phyloP scores from a whole-genome alignment of 2,329 filamentous ascomycete species.

The Beauveria sp. region DNA sequence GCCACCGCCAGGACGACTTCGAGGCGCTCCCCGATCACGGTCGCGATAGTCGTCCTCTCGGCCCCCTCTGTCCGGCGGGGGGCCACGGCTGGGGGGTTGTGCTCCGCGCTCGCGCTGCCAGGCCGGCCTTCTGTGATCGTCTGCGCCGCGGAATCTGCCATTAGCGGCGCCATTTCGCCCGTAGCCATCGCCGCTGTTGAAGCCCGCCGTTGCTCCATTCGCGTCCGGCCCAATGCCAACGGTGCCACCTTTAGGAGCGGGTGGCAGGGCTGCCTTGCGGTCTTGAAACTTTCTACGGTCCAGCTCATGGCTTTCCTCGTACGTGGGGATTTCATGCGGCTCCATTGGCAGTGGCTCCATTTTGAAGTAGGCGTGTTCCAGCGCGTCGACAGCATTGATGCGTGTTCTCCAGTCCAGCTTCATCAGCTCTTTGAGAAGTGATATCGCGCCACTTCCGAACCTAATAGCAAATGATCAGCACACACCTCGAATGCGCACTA shows the following conservation, averaged over 20 bases:
- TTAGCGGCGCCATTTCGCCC: constrained; percentile 30
- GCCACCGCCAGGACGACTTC: constrained; percentile 24
- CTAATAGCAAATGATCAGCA: constrained; percentile 28
- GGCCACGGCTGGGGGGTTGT: constrained; percentile 26
- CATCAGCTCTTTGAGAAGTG: constrained; percentile 72
- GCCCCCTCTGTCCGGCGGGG: constrained; percentile 33
- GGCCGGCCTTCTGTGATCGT: constrained; percentile 41
- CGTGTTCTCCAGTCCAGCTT: constrained; percentile 82
- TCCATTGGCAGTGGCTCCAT: constrained; percentile 68
- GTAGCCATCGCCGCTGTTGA: constrained; percentile 44
- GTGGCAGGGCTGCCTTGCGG: constrained; percentile 74
- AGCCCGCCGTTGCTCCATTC: constrained; percentile 37
- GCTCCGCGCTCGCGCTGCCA: constrained; percentile 48
- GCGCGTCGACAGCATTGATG: constrained; percentile 87
- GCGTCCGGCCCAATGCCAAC: constrained; percentile 66
- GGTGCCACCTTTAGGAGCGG: constrained; percentile 84
- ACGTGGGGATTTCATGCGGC: constrained; percentile 80
- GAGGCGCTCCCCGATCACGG: constrained; percentile 29
- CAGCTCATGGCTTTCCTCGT: constrained; percentile 94
- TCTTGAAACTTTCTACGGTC: constrained; percentile 86
- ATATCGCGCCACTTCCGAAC: constrained; percentile 63
- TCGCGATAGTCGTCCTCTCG: constrained; percentile 30
- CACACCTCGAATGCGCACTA: background rate
- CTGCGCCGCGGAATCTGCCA: constrained; percentile 34
- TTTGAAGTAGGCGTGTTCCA: constrained; percentile 88